Evolutionary conservation across 192 early-diverging fungal genomes (phyloP), one percentile per base, ranked within the genome.

Genomic region (Umbelopsis sp.): DNA sequence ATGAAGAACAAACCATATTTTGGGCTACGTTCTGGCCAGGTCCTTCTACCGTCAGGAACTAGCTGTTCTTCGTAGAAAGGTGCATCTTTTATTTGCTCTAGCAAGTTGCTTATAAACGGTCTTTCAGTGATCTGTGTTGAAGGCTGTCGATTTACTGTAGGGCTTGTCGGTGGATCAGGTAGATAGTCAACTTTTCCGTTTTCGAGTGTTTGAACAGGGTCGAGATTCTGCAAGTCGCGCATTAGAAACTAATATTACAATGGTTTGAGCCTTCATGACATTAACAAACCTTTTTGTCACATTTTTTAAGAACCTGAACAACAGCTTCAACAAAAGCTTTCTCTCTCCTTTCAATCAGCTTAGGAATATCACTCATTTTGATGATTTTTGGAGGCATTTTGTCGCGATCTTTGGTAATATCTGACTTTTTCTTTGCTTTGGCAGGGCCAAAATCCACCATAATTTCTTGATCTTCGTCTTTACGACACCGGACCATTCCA

Each of bases 381-480:
- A 61, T 61, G 2, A 25, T 25, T 37, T 61, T 61, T 16, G 55
- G 55, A 61, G 55, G 55, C 7, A 25, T 2, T 16, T 61, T 61
- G 11, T 61, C 55, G 6, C 55, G 55, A 4, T 61, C 55, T 16
- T 61, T 61, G 15, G 25, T 35, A 11, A 35, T 27, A 4, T 61
- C 55, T 35, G 27, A 8, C 30, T 35, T 61, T 61, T 61, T 61
- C 30, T 61, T 61, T 16, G 27, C 55, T 35, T 61, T 61, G 2
- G 55, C 30, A 35, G 55, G 55, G 7, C 55, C 55, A 35, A 61
- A 61, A 18, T 61, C 55, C 18, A 61, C 33, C 55, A 61, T 61
- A 4, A 61, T 61, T 61, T 61, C 55, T n/a, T 12, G 33, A 35
- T 61, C 55, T 2, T 61, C 55, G 25, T 61, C 55, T 25, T 25